Conservation (phyloP, 805 yeast genomes). For the Metahyphopichia silvanorum region DNA sequence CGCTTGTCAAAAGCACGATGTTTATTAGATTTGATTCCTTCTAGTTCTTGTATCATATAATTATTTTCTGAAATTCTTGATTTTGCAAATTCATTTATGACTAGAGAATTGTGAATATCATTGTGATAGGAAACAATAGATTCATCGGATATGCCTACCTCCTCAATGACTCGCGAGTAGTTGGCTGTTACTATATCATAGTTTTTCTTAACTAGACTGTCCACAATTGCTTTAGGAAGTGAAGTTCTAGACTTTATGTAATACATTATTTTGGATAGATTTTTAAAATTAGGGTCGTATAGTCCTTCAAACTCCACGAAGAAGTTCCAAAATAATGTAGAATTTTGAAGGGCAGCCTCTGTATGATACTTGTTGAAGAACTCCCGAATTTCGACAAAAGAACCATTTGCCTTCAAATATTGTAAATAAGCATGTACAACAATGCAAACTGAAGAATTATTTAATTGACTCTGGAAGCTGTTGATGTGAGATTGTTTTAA, state of each 20-base stretch:
- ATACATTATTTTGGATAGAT: constrained; percentile 43
- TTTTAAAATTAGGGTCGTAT: constrained; percentile 37
- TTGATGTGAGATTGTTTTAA: constrained; percentile 10
- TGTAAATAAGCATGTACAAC: constrained; percentile 33
- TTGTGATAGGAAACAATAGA: constrained; percentile 12
- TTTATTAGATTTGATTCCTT: constrained; percentile 7
- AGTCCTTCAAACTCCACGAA: constrained; percentile 52
- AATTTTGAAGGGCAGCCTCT: constrained; percentile 31
- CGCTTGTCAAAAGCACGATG: constrained; percentile 7
- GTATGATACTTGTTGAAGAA: constrained; percentile 26
- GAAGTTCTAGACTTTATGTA: constrained; percentile 43
- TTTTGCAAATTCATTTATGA: constrained; percentile 21
- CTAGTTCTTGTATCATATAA: constrained; percentile 12
- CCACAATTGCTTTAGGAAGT: constrained; percentile 48
- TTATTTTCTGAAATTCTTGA: constrained; percentile 19
- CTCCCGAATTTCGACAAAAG: constrained; percentile 12
- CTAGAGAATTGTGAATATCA: constrained; percentile 23
- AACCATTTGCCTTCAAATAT: constrained; percentile 18
- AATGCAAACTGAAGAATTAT: constrained; percentile 38
- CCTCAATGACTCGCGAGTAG: constrained; percentile 3
- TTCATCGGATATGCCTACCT: constrained; percentile 8
- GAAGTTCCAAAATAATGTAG: constrained; percentile 54
- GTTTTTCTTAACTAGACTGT: constrained; percentile 23
- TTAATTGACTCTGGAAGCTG: constrained; percentile 29
- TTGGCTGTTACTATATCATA: constrained; percentile 17